These are phyloP conservation scores for Malassezia slooffiae DNA, from an alignment of 1,284 basidiomycete genomes.

Conservation along the genomic window DNA sequence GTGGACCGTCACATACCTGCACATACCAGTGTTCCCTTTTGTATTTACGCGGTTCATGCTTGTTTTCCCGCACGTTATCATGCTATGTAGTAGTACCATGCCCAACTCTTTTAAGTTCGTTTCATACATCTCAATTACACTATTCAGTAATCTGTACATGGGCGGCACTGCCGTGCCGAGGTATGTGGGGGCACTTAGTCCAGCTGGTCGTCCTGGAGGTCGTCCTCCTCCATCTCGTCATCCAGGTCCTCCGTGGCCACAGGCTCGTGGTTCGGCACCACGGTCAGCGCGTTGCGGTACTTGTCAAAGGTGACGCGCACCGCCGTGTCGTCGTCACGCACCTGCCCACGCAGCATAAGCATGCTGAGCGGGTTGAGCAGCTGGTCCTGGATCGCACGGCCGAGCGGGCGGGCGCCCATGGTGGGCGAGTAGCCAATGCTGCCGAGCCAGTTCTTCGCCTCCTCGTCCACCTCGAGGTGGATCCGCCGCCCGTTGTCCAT, in stretches of 20 bases:
- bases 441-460: constrained; percentile 66
- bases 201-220: constrained; percentile 38
- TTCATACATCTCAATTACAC: too few species aligned
- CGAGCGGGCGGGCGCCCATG: constrained; percentile 67
- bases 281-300: constrained; percentile 65
- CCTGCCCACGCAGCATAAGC: constrained; percentile 69
- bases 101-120: too few species aligned
- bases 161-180: too few species aligned
- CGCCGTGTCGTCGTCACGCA: constrained; percentile 65
- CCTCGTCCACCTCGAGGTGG: constrained; percentile 62
- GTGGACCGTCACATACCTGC: too few species aligned
- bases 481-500: constrained; percentile 64
- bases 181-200: constrained; percentile 10
- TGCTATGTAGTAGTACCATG: too few species aligned
- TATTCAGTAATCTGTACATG: too few species aligned
- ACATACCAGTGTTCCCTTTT: too few species aligned
- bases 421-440: constrained; percentile 51
- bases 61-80: too few species aligned
- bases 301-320: constrained; percentile 71
- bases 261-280: constrained; percentile 68
- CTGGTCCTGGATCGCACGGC: constrained; percentile 82
- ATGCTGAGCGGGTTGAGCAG: constrained; percentile 82
- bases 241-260: constrained; percentile 18
- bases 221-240: constrained; percentile 38
- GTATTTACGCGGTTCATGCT: too few species aligned